These are phyloP conservation scores for Pleodorina starrii DNA, from an alignment of 139 green algal species.

Conservation along the genomic window DNA sequence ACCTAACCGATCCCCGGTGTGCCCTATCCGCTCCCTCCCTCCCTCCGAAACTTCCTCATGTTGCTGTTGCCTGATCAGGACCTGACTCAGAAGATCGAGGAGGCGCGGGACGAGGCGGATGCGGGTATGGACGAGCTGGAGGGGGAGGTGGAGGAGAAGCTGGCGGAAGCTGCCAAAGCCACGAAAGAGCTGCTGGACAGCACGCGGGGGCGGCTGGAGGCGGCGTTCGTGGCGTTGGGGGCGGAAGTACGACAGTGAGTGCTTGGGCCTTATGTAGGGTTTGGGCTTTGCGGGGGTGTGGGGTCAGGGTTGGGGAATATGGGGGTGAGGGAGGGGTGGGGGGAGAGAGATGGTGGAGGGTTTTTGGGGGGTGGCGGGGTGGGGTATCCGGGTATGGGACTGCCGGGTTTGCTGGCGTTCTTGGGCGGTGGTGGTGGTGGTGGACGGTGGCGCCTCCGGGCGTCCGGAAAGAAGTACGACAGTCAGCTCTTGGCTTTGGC, in stretches of 20 bases:
- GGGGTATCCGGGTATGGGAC: no score
- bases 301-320: background rate
- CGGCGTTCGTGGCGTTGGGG: slow-evolving; percentile 1
- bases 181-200: background rate
- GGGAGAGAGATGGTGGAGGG: background rate
- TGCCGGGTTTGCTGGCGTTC: background rate
- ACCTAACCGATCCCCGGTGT: background rate
- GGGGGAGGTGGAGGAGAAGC: background rate
- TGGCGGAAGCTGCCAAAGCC: background rate
- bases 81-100: background rate
- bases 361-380: background rate
- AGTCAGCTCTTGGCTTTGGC: no score
- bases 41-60: background rate
- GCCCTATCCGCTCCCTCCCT: background rate
- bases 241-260: slow-evolving; percentile 3
- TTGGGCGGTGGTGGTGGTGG: no score
- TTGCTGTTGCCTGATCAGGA: background rate
- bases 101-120: background rate
- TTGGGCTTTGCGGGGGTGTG: background rate
- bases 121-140: background rate
- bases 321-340: background rate
- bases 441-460: no score
- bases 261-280: background rate
- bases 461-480: no score
- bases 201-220: background rate